Conservation (phyloP, 495 filamentous ascomycete genomes). For the Hypoxylon cercidicola region DNA sequence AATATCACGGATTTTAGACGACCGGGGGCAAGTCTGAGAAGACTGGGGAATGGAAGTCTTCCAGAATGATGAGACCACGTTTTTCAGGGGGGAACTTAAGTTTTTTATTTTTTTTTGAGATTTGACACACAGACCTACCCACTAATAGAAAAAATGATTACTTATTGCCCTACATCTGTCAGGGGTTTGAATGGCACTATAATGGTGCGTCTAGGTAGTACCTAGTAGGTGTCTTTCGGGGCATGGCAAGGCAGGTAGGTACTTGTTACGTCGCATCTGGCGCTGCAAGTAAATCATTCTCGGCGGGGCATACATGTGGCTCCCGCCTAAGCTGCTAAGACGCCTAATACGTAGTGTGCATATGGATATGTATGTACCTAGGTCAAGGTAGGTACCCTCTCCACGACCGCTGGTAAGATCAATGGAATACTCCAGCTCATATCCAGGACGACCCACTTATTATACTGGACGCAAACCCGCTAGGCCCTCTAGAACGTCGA, state of each 20-base stretch:
- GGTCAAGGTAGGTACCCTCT: too few relatives aligned
- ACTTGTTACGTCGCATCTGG: slow-evolving; percentile 32
- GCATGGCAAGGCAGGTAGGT: slow-evolving; percentile 19
- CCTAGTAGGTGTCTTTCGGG: neutral
- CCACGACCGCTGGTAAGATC: neutral
- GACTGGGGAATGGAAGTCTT: slow-evolving; percentile 22
- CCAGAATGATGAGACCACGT: slow-evolving; percentile 17
- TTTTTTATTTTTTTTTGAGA: too few relatives aligned
- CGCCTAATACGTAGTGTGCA: slow-evolving; percentile 19
- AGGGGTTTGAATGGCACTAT: neutral
- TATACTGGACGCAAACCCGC: slow-evolving; percentile 17
- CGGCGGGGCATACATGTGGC: slow-evolving; percentile 37
- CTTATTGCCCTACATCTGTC: neutral
- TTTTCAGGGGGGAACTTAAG: slow-evolving; percentile 32
- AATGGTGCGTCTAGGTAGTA: slow-evolving; percentile 14
- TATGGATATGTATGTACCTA: neutral
- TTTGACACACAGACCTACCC: too few relatives aligned
- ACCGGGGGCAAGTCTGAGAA: slow-evolving; percentile 5
- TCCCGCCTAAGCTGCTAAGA: slow-evolving; percentile 6
- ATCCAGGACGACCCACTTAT: slow-evolving; percentile 18
- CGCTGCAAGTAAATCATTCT: slow-evolving; percentile 35
- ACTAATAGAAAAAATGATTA: neutral
- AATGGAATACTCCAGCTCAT: slow-evolving; percentile 1
- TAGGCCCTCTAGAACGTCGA: slow-evolving; percentile 28
- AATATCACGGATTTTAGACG: slow-evolving; percentile 3